Base-by-base conservation (phyloP, 106 monocot genomes). In the Dioscorea dumetorum region DNA sequence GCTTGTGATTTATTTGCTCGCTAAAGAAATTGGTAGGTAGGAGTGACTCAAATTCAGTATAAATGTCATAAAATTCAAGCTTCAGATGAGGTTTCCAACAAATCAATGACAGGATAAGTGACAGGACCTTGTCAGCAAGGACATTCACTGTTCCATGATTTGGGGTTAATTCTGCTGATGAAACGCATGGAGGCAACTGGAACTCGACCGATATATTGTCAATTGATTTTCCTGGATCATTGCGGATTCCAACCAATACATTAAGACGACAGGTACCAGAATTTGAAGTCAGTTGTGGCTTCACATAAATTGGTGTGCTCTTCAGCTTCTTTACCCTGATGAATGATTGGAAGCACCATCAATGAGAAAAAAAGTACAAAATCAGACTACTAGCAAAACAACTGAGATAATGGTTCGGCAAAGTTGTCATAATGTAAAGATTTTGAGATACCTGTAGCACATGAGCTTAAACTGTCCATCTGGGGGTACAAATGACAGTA, bases 211-310 rank as follows among this genome's bases (percentile, higher is more conserved):
- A 72, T 64, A 90, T 70, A 48, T 80, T 77, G 23, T 90, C 94
- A 21, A 94, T 78, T 48, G 61, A 57, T 58, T 91, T 95, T 51
- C 91, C 95, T 56, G 95, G 91, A 78, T 95, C 95, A 78, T 95
- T 95, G 51, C 84, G 72, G 19, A 84, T 50, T 67, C 95, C 95
- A 34, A 88, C 86, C 50, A 95, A 70, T 35, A 91, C 79, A 84
- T 70, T 88, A 22, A 95, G 49, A 9, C 76, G 88, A 64, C 91
- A 91, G 57, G 71, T 82, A 49, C 95, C 91, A 41, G 72, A 72
- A 78, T 79, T 78, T 13, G 85, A 88, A 58, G 70, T 82, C 53
- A 91, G 57, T 64, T 95, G 95, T 12, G 95, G 91, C 70, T 95
- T 95, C 69, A 95, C 79, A 70, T 95, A 95, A 19, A 95, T 83